A percentile compares a stretch with the other conserved stretches of the same genome.
phyloP scores from a whole-genome alignment of 2,329 filamentous ascomycete genomes.

The Aspergillus puulaauensis region DNA sequence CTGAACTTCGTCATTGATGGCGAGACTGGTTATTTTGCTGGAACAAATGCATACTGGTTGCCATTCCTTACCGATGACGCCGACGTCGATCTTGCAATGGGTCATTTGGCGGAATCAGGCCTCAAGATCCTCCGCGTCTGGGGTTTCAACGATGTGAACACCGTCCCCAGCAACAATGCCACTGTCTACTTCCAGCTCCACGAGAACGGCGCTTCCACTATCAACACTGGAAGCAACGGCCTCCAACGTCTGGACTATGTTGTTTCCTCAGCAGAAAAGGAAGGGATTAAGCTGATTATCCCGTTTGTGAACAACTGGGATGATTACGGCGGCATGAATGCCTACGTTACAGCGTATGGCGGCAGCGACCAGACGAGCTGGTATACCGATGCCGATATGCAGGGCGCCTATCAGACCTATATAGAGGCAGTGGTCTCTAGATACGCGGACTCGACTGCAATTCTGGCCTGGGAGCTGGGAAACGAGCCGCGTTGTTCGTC shows the following conservation, averaged over 20 bases:
- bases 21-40: conserved; percentile 44
- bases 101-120: conserved; percentile 34
- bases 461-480: conserved; percentile 67
- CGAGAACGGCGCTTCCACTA: conserved; percentile 42
- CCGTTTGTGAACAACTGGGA: conserved; percentile 65
- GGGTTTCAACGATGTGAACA: conserved; percentile 53
- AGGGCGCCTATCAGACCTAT: conserved; percentile 62
- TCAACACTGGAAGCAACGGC: conserved; percentile 65
- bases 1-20: conserved; percentile 41
- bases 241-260: conserved; percentile 66
- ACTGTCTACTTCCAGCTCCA: conserved; percentile 48
- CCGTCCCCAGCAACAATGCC: conserved; percentile 35
- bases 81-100: conserved; percentile 48
- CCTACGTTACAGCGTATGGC: conserved; percentile 58
- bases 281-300: conserved; percentile 62
- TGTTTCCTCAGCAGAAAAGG: conserved; percentile 58
- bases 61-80: conserved; percentile 48
- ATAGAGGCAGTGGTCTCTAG: conserved; percentile 59
- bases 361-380: conserved; percentile 51
- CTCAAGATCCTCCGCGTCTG: conserved; percentile 54
- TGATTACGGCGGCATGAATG: conserved; percentile 65
- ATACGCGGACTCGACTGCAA: conserved; percentile 58
- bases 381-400: conserved; percentile 56
- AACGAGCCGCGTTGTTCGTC: conserved; percentile 66
- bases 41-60: conserved; percentile 55